A percentile compares a stretch with the other conserved stretches of the same genome.
Evolutionary conservation across 1,139 yeast species (phyloP).

Genomic region (Candida sp.): DNA sequence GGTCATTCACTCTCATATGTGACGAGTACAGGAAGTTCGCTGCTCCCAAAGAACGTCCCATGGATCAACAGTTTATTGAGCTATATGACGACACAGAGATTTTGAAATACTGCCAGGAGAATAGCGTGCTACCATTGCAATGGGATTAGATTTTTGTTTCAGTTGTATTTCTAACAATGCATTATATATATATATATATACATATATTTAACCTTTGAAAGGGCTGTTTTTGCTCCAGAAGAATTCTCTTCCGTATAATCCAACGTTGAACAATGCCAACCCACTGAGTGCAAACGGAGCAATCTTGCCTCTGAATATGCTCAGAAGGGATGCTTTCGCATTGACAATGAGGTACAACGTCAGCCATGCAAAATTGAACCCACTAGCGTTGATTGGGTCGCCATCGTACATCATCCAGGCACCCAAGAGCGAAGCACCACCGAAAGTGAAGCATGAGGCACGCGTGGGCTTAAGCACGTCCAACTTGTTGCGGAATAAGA

Average conservation of each 20-base stretch:
- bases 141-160: conserved; percentile 48
- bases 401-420: conserved; percentile 84
- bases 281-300: conserved; percentile 67
- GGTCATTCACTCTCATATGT: conserved; percentile 93
- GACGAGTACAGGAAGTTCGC: conserved; percentile 96
- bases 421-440: conserved; percentile 76
- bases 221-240: conserved; percentile 37
- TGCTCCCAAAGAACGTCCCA: conserved; percentile 91
- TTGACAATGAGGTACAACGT: conserved; percentile 76
- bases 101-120: conserved; percentile 51
- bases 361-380: conserved; percentile 90
- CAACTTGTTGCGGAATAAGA: conserved; percentile 9
- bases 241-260: conserved; percentile 72
- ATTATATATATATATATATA: not conserved
- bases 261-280: conserved; percentile 66
- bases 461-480: conserved; percentile 36
- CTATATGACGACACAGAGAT: conserved; percentile 74
- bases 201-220: conserved; percentile 4
- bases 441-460: conserved; percentile 53
- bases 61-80: conserved; percentile 96
- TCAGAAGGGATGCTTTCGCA: conserved; percentile 60
- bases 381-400: conserved; percentile 84
- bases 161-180: not conserved
- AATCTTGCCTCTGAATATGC: conserved; percentile 39
- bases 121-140: conserved; percentile 65